A percentile compares a stretch with the other conserved stretches of the same genome.
Conservation (phyloP, 176 grass and related monocot genomes). For the Alopecurus myosuroides region DNA sequence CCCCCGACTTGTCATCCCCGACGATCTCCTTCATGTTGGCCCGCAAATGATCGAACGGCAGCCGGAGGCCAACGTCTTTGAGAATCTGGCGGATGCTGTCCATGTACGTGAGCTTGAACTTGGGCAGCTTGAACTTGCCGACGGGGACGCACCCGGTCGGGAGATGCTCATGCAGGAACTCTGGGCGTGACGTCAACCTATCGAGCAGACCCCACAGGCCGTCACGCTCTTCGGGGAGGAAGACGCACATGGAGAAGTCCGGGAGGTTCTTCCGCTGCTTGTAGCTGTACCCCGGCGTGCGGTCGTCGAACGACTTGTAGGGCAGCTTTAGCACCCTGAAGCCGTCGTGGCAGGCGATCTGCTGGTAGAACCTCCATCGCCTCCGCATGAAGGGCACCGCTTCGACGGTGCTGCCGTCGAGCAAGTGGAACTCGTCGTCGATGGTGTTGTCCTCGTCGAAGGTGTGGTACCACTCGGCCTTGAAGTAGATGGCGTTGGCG, state of each 20-base stretch:
- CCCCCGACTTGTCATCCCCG: background rate
- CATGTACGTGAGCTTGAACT: slow-evolving; percentile 22
- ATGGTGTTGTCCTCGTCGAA: slow-evolving; percentile 1
- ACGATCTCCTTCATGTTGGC: background rate
- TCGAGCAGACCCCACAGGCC: background rate
- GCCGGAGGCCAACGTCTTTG: background rate
- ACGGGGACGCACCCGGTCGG: background rate
- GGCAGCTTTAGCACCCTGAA: slow-evolving; percentile 25
- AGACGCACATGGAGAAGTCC: slow-evolving; percentile 33
- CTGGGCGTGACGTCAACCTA: background rate
- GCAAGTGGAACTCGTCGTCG: slow-evolving; percentile 2
- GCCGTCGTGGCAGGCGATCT: slow-evolving; percentile 5
- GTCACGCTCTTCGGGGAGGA: slow-evolving; percentile 23
- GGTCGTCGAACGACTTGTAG: background rate
- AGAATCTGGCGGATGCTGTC: background rate
- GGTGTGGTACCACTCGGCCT: slow-evolving; percentile 11
- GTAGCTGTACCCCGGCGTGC: background rate
- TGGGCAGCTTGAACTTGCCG: slow-evolving; percentile 27
- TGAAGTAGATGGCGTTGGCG: slow-evolving; percentile 48
- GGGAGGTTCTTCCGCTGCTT: background rate
- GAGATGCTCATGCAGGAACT: slow-evolving; percentile 11
- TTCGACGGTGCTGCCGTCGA: background rate
- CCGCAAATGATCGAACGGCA: background rate
- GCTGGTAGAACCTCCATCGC: background rate
- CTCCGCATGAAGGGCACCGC: slow-evolving; percentile 17